A percentile compares a stretch with the other conserved stretches of the same genome.
phyloP scores from a whole-genome alignment of 352 stramenopile genomes.

The Phytopythium litorale region DNA sequence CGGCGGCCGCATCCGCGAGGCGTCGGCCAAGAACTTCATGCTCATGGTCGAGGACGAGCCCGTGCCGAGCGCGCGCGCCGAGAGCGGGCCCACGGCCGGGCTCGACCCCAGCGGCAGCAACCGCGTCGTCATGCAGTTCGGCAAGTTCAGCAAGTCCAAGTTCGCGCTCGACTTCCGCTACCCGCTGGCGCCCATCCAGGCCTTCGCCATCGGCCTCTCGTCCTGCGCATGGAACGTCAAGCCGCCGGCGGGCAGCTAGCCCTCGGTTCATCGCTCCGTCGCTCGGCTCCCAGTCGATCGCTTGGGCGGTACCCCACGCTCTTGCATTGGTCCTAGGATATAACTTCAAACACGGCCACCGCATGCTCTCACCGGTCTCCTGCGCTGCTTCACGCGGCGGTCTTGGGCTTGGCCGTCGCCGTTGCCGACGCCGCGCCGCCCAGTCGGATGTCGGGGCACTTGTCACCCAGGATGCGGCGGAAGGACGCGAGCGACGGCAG shows the following conservation, averaged over 20 bases:
- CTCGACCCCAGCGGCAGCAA: slow-evolving; percentile 43
- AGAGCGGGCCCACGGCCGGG: slow-evolving; percentile 6
- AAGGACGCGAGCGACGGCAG: slow-evolving; percentile 7
- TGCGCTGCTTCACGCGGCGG: not conserved
- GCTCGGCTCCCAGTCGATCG: not conserved
- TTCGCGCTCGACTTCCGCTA: slow-evolving; percentile 88
- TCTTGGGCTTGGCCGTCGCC: not conserved
- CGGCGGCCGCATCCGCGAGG: slow-evolving; percentile 77
- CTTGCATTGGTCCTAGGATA: not conserved
- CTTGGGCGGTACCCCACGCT: no score
- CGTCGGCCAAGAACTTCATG: slow-evolving; percentile 91
- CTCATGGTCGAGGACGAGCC: slow-evolving; percentile 75
- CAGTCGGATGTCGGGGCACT: slow-evolving; percentile 1
- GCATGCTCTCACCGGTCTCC: not conserved
- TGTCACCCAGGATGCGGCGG: slow-evolving; percentile 4
- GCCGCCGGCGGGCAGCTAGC: slow-evolving; percentile 5
- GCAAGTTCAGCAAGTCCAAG: slow-evolving; percentile 85
- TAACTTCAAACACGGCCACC: not conserved
- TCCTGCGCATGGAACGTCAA: slow-evolving; percentile 84
- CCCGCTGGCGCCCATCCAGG: slow-evolving; percentile 80
- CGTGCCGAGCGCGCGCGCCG: slow-evolving; percentile 11
- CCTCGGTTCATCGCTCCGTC: not conserved
- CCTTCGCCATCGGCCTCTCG: slow-evolving; percentile 82
- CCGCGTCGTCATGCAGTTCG: slow-evolving; percentile 82
- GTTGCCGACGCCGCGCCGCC: not conserved